Base-by-base conservation (phyloP, 805 yeast genomes). In the Ogataea paradorogensis region DNA sequence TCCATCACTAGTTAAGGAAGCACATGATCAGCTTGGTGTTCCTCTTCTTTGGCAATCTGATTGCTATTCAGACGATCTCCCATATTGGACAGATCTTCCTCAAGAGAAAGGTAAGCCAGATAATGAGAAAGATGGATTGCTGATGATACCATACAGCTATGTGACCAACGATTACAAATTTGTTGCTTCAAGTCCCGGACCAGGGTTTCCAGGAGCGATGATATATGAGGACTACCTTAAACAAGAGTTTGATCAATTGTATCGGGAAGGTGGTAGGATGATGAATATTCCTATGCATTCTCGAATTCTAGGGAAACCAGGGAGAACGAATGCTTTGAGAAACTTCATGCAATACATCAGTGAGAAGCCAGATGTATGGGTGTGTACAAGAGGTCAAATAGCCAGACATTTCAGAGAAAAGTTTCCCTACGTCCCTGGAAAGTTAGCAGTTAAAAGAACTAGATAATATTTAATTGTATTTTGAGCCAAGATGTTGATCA, bases 261-360 rank as follows among this genome's bases (percentile, higher is more conserved):
- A 65, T 39, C 58, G 56, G 20, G 69, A 65, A 46, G 69, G 66
- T 5, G 53, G 55, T 11, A 58, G 61, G 39, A 62, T 65, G 56
- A 65, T 65, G 67, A 62, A 61, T 16, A 56, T 65, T 25, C 65
- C 65, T 5, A 45, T 65, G 44, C 69, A 65, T 36, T 54, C 65
- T 16, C 53, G 69, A 41, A 56, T 65, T 30, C 47, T 63, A 18
- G 68, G 65, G 16, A 62, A 63, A 37, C 67, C 69, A 8, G 69
- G 68, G 16, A 46, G 63, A 39, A 54, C 55, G 40, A 58, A 55
- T 39, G 67, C 66, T 3, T 47, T 65, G 35, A 52, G 58, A 30
- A 61, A 62, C 50, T 63, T 65, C 36, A 54, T 65, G 53, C 62
- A 63, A 30, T 63, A 65, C 34, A 58, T 62, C 18, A 50, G 52